Percentiles rank a stretch among this genome's conserved stretches.
Conservation (phyloP, 805 yeast genomes). For the Candida berthetii region DNA sequence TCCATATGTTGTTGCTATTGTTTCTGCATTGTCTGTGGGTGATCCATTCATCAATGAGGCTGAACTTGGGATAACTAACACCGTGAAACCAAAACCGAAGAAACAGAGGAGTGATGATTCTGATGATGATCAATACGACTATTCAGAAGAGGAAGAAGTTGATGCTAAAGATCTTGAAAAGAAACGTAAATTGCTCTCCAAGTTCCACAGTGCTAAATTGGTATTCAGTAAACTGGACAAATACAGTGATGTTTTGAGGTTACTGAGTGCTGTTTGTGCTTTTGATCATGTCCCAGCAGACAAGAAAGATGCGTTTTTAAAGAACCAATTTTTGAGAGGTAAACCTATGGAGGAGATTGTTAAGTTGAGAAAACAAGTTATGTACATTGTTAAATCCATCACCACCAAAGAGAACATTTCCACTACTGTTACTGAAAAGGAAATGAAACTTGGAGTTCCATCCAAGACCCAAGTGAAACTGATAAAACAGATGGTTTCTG, state of each 20-base stretch:
- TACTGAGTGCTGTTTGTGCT: conserved; percentile 83
- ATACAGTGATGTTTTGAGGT: conserved; percentile 66
- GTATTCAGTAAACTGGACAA: conserved; percentile 65
- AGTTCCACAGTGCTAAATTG: conserved; percentile 52
- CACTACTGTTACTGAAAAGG: conserved; percentile 31
- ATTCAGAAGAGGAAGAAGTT: conserved; percentile 28
- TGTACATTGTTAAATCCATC: conserved; percentile 64
- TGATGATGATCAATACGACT: conserved; percentile 22
- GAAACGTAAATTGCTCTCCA: conserved; percentile 36
- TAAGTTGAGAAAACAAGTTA: conserved; percentile 75
- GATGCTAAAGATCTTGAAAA: conserved; percentile 28
- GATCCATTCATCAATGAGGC: conserved; percentile 78
- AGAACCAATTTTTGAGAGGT: conserved; percentile 60
- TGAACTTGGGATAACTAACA: conserved; percentile 54
- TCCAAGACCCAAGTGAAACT: conserved; percentile 63
- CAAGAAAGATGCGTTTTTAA: conserved; percentile 42
- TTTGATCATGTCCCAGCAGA: conserved; percentile 61
- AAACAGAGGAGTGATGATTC: conserved; percentile 17
- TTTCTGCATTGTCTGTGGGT: conserved; percentile 89
- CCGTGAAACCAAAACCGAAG: not conserved
- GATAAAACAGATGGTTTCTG: conserved; percentile 84
- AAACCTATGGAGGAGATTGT: conserved; percentile 82
- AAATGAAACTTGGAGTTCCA: conserved; percentile 61
- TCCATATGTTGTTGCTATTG: conserved; percentile 86
- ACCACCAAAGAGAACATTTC: conserved; percentile 58